Base-by-base conservation (phyloP, 306 rosid species). In the Trifolium fragiferum region DNA sequence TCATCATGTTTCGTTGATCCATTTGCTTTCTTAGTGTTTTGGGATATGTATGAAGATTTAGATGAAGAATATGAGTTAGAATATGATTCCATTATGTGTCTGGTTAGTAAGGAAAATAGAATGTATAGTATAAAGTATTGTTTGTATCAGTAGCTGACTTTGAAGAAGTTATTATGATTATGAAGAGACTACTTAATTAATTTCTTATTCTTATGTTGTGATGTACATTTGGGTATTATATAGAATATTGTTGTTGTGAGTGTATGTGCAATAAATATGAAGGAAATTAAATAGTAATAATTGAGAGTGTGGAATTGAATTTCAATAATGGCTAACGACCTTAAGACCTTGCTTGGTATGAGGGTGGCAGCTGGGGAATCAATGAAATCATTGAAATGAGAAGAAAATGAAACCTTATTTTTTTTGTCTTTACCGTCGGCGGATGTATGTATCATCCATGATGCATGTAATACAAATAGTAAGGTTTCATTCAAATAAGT, bases 41-140 rank as follows among this genome's bases (percentile, higher is more conserved):
- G 67, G 19, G 75, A 64, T 10, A 57, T 16, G 70, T 72, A 61
- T 3, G 80, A 35, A 37, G 86, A 40, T 4, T 72, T 76, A 32
- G 89, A 84, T 7, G 86, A 78, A 15, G 87, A 79, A 49, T 73
- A 67, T 16, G 76, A 70, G 38, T 12, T 57, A 4, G 83, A 78
- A 64, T 77, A 78, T 16, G 83, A 68, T 30, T 86, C 87, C 90
- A 83, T 85, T 7, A 1, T 14, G 66, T 30, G 15, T 60, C 12
- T 30, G 7, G 30, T 25, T 25, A 11, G 1, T 12, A 58, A 58
- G 6, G 6, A 58, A 58, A 3, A 25, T 58, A 20, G 30, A 54
- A 10, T 10, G 15, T 50, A 8, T 50, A 2, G 19, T 47, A 15
- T 30, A 30, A 47, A 47, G 7, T n/a, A n/a, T n/a, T 6, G 6